Percentiles rank a stretch among this genome's conserved stretches.
Evolutionary conservation across 805 yeast species (phyloP).

Genomic region (Kuraishia cidri): DNA sequence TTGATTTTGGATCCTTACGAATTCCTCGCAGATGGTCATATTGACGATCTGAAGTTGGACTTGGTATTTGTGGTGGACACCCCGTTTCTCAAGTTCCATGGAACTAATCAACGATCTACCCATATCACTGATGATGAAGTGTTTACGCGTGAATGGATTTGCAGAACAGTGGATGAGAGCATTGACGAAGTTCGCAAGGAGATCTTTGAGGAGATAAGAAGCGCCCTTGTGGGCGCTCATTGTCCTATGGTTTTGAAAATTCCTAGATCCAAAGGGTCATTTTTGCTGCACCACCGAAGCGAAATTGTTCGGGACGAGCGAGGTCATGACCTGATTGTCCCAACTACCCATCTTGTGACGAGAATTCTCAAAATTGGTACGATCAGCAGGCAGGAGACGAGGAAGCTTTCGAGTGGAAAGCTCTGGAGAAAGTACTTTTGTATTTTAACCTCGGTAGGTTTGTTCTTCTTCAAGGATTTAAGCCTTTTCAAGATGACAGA

Average conservation of each 20-base stretch:
- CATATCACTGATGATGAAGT: not conserved
- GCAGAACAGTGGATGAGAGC: not conserved
- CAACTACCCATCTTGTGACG: constrained; percentile 1
- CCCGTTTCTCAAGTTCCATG: constrained; percentile 15
- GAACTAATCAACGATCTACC: too few species aligned
- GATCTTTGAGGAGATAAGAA: not conserved
- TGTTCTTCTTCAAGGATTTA: constrained; percentile 32
- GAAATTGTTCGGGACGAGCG: constrained; percentile 6
- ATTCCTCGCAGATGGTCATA: constrained; percentile 18
- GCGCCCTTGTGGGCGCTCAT: not conserved
- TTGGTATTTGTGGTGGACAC: constrained; percentile 7
- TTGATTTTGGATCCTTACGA: constrained; percentile 24
- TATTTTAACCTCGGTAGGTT: constrained; percentile 40
- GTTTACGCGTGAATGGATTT: not conserved
- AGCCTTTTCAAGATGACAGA: constrained; percentile 19
- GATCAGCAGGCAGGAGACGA: constrained; percentile 28
- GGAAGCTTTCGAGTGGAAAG: constrained; percentile 13
- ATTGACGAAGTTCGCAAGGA: not conserved
- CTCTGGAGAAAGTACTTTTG: constrained; percentile 37
- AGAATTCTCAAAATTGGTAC: constrained; percentile 31
- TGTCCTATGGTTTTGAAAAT: constrained; percentile 16
- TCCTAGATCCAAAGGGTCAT: constrained; percentile 14
- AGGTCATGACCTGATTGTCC: not conserved
- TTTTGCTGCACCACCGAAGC: constrained; percentile 9
- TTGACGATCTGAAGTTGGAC: constrained; percentile 12